phyloP scores from a whole-genome alignment of 192 early-diverging fungal genomes.

The Allomyces macrogynus region DNA sequence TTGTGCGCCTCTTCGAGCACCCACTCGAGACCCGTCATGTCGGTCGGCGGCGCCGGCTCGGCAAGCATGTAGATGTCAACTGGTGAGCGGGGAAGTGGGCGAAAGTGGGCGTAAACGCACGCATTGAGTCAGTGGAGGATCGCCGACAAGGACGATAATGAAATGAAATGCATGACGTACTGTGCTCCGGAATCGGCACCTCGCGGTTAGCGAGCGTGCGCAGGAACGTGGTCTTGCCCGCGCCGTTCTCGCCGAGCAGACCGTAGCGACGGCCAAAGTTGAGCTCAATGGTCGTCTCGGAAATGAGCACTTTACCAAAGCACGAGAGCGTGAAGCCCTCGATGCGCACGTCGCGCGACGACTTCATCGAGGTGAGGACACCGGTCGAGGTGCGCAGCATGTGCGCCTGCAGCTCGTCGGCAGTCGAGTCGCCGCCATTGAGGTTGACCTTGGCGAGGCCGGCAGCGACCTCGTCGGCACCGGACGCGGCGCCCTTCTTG shows the following conservation, averaged over 20 bases:
- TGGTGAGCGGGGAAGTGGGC: no score
- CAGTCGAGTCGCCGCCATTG: constrained; percentile 11
- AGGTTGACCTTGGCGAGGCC: neutral
- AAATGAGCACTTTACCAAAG: constrained; percentile 83
- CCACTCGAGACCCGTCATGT: constrained; percentile 73
- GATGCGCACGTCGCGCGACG: constrained; percentile 89
- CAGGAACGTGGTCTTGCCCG: constrained; percentile 93
- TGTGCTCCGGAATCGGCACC: constrained; percentile 84
- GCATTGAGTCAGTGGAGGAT: no score
- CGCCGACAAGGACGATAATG: no score
- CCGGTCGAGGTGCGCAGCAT: constrained; percentile 73
- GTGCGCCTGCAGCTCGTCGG: constrained; percentile 40
- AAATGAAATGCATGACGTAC: constrained; percentile 16
- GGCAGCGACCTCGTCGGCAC: neutral
- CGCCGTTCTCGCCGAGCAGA: constrained; percentile 89
- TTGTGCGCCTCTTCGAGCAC: constrained; percentile 75
- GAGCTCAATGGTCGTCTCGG: constrained; percentile 84
- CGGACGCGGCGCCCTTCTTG: neutral
- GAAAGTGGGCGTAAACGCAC: no score
- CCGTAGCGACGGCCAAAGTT: constrained; percentile 98
- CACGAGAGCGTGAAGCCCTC: constrained; percentile 83
- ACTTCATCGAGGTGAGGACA: constrained; percentile 70
- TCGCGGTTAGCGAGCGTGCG: constrained; percentile 80
- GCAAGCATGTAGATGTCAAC: constrained; percentile 66
- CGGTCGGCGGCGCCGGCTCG: constrained; percentile 86